Conservation (phyloP, 805 yeast genomes). For the Candida nanaspora region DNA sequence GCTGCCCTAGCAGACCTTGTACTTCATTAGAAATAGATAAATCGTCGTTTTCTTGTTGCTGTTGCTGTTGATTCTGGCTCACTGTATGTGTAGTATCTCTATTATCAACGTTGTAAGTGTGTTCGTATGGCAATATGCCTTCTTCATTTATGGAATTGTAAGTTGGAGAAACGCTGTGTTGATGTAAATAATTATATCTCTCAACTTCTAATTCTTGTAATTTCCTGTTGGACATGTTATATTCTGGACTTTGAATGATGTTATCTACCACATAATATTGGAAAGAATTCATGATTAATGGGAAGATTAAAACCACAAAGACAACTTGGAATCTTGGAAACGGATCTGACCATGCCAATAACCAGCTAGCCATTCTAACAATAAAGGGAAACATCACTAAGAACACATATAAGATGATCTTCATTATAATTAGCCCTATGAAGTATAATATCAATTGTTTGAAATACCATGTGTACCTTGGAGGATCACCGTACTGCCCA, state of each 20-base stretch:
- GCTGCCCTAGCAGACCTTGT: background rate
- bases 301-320: constrained; percentile 79
- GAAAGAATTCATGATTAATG: constrained; percentile 64
- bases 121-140: no score
- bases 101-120: background rate
- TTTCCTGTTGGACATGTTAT: constrained; percentile 17
- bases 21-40: background rate
- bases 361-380: constrained; percentile 62
- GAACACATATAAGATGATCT: constrained; percentile 49
- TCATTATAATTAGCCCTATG: constrained; percentile 49
- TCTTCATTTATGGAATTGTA: no score
- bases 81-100: no score
- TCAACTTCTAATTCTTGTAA: constrained; percentile 5
- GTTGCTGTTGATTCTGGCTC: no score
- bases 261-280: constrained; percentile 70
- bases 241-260: constrained; percentile 54
- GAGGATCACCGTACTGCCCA: constrained; percentile 63
- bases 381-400: constrained; percentile 58
- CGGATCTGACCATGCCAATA: constrained; percentile 76
- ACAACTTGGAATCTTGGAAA: constrained; percentile 80
- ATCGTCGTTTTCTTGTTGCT: no score
- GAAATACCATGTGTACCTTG: constrained; percentile 52
- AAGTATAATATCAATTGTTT: constrained; percentile 71
- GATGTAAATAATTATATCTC: background rate
- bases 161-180: no score